Conservation (phyloP, 148 eudicot genomes). For the Bassia scoparia region DNA sequence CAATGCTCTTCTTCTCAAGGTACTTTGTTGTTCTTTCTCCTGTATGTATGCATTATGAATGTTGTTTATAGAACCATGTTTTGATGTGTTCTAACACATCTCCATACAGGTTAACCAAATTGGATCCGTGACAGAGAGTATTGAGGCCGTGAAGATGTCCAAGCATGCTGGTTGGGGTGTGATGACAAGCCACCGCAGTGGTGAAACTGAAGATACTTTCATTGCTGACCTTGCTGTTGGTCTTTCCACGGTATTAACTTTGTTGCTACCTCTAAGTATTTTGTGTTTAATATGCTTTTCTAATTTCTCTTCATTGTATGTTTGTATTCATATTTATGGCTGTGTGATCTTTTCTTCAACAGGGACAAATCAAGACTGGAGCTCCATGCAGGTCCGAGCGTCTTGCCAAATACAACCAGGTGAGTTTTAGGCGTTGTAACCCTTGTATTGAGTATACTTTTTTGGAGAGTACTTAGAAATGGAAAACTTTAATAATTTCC, state of each 20-base stretch:
- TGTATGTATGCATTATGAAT: neutral
- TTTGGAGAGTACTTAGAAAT: neutral
- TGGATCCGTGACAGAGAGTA: slow-evolving; percentile 94
- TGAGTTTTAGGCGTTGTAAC: slow-evolving; percentile 22
- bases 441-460: neutral
- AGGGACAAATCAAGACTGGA: slow-evolving; percentile 90
- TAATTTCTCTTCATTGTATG: neutral
- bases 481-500: neutral
- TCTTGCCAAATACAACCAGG: slow-evolving; percentile 84
- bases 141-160: slow-evolving; percentile 96
- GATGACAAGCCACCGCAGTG: slow-evolving; percentile 99
- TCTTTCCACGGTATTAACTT: slow-evolving; percentile 78
- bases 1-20: slow-evolving; percentile 98
- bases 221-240: slow-evolving; percentile 98
- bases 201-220: slow-evolving; percentile 97
- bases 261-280: neutral
- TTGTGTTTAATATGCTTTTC: neutral
- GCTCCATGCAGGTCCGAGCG: slow-evolving; percentile 86
- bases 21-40: slow-evolving; percentile 20
- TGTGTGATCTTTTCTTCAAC: neutral
- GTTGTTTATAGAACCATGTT: neutral
- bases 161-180: slow-evolving; percentile 97
- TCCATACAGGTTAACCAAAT: slow-evolving; percentile 87
- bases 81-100: neutral
- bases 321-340: neutral